Evolutionary conservation across 2,329 filamentous ascomycete genomes (phyloP), one percentile per base, ranked within the genome.

Genomic region (Fusarium mundagurra): DNA sequence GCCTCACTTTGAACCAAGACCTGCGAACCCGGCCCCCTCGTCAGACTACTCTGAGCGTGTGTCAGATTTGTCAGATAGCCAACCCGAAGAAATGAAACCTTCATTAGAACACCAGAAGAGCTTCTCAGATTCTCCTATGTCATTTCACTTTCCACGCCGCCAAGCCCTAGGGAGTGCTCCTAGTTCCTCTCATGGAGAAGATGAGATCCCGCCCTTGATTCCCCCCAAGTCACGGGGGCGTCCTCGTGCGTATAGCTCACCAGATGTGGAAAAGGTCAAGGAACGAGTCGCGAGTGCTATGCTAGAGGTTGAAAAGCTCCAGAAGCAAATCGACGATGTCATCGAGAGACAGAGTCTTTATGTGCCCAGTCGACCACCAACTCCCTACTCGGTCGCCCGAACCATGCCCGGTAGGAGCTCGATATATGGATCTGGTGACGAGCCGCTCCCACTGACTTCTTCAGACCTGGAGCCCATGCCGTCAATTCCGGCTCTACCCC

Each of bases 271-370:
- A 34, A 79, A 79, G 20, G 87, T 90, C 61, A 87, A 88, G 57
- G 86, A 88, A 72, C 84, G 88, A 47, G 88, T 91, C 50, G 89
- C 88, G 36, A 85, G 83, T 67, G 88, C 88, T 55, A 86, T 91
- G 83, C 81, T 88, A 61, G 90, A 92, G 77, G 84, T 89, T 71
- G 90, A 92, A 63, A 83, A 83, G 64, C 80, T 91, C 48, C 86
- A 92, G 80, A 86, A 86, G 65, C 86, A 90, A 73, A 91, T 92
- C 61, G 88, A 92, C 60, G 86, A 88, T 58, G 83, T 89, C 29
- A 86, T 91, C 31, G 88, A 91, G 82, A 86, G 89, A 67, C 88
- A 90, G 81, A 92, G 88, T 79, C 80, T 90, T 39, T 91, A 89
- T 71, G 73, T 85, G 24, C 83, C 78, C 67, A 89, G 87, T 78